These are phyloP conservation scores for Arthroderma sp. DNA, from an alignment of 2,329 filamentous ascomycete species.

Conservation along the genomic window DNA sequence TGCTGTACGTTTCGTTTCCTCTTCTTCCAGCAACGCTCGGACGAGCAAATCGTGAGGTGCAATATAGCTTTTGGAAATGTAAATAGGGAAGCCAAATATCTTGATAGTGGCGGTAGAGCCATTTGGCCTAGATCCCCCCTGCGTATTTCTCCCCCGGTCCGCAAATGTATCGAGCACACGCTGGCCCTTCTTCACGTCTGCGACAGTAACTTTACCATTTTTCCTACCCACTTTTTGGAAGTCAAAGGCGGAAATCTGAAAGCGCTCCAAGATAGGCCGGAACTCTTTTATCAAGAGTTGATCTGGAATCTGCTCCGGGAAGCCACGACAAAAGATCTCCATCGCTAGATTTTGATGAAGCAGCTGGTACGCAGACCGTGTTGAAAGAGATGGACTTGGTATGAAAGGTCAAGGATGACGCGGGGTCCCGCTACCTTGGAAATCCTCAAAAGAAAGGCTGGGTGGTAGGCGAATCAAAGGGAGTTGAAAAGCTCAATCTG, in stretches of 20 bases:
- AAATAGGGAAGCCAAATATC: conserved; percentile 15
- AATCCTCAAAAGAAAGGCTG: not conserved
- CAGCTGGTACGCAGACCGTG: not conserved
- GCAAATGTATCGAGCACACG: conserved; percentile 15
- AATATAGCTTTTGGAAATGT: conserved; percentile 14
- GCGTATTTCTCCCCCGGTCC: conserved; percentile 4
- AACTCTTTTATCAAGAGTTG: conserved; percentile 17
- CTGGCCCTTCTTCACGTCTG: conserved; percentile 15
- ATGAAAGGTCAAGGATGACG: not conserved
- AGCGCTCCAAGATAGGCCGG: conserved; percentile 13
- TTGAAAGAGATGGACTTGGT: not conserved
- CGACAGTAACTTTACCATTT: conserved; percentile 18
- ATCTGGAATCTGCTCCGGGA: conserved; percentile 17
- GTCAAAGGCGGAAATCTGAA: conserved; percentile 17
- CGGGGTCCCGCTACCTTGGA: not conserved
- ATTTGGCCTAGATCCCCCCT: not conserved
- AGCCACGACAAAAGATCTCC: conserved; percentile 21
- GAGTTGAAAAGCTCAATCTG: not conserved
- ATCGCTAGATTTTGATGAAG: conserved; percentile 10
- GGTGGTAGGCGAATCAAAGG: not conserved
- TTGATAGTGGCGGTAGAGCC: conserved; percentile 9
- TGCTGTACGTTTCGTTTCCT: conserved; percentile 13
- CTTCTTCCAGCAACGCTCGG: conserved; percentile 12
- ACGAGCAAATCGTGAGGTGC: conserved; percentile 15
- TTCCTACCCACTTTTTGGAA: conserved; percentile 16